Base-by-base conservation (phyloP, 225 moss, liverwort and hornwort species). In the Pleurozium schreberi region DNA sequence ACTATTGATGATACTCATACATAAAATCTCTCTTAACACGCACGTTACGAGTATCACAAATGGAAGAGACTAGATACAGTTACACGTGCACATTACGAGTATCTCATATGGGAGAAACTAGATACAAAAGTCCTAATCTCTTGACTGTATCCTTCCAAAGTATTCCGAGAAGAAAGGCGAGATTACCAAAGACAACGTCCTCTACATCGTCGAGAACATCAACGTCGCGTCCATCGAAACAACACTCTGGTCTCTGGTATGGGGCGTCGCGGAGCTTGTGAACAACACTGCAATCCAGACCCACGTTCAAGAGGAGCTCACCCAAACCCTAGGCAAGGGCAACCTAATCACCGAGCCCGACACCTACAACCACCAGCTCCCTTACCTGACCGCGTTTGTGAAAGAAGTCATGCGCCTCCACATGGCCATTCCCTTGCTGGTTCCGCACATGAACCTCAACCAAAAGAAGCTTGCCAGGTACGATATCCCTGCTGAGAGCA, bases 211-310 rank as follows among this genome's bases (percentile, higher is more conserved):
- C 12, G 94, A 94, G 90, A 93, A 94, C 42, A 92, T 94, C 88
- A 93, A 93, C 66, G 92, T 91, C 61, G 67, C 96, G 85, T 95
- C 95, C 12, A 96, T 95, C 43, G 95, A 96, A 59, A 94, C 96
- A 43, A 95, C 96, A 6, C 21, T 95, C 45, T 95, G 95, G 95
- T 94, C 96, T 1, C 89, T 96, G 10, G 96, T 95, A 87, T 97
- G 96, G 95, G 96, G 96, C 26, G 87, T 95, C 8, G 96, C 95
- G 11, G 94, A 97, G 91, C 91, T 97, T 10, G 89, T 93, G 86
- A 96, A 97, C 90, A 91, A 94, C 47, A 95, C 93, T 7, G 52
- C 89, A 50, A 93, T 96, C 18, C 92, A 93, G 47, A 63, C 34
- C 68, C 91, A 42, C 71, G 42, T 96, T 42, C 90, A 91, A 14